Conservation (phyloP, 345 rosid genomes). For the Hypericum perforatum region DNA sequence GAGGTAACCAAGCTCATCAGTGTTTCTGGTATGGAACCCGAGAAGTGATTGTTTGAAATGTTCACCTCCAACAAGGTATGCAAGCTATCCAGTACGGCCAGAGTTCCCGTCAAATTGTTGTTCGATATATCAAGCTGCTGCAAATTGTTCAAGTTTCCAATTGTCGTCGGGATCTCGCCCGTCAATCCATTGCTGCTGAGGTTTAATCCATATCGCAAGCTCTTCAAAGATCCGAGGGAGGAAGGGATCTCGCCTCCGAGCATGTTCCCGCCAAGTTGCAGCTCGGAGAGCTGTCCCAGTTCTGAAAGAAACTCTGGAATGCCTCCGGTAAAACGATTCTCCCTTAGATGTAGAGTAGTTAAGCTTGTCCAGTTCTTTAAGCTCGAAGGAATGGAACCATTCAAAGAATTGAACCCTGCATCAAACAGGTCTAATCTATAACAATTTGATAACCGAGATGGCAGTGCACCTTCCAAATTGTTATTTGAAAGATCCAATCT, state of each 20-base stretch:
- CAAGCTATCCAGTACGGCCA: constrained; percentile 32
- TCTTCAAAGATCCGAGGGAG: constrained; percentile 36
- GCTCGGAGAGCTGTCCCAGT: constrained; percentile 34
- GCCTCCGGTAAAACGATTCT: constrained; percentile 52
- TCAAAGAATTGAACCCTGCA: constrained; percentile 52
- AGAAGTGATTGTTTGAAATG: constrained; percentile 54
- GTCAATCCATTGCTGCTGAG: constrained; percentile 48
- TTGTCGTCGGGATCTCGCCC: constrained; percentile 44
- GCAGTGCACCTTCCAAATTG: constrained; percentile 48
- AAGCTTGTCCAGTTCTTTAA: constrained; percentile 42
- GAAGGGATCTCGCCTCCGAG: constrained; percentile 64
- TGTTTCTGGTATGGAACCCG: constrained; percentile 51
- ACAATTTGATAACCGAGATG: constrained; percentile 49
- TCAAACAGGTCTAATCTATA: constrained; percentile 34
- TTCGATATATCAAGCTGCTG: constrained; percentile 45
- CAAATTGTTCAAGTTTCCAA: constrained; percentile 35
- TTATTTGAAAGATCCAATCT: constrained; percentile 48
- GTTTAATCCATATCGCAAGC: constrained; percentile 44
- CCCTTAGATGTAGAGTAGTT: constrained; percentile 41
- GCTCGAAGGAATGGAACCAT: constrained; percentile 41
- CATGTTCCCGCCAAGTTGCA: constrained; percentile 50
- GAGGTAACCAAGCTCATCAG: constrained; percentile 25
- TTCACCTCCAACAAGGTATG: constrained; percentile 33
- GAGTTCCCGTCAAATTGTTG: constrained; percentile 56
- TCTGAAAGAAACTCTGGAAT: constrained; percentile 50